Evolutionary conservation across 306 rosid species (phyloP).

Genomic region (Boehmeria nivea): DNA sequence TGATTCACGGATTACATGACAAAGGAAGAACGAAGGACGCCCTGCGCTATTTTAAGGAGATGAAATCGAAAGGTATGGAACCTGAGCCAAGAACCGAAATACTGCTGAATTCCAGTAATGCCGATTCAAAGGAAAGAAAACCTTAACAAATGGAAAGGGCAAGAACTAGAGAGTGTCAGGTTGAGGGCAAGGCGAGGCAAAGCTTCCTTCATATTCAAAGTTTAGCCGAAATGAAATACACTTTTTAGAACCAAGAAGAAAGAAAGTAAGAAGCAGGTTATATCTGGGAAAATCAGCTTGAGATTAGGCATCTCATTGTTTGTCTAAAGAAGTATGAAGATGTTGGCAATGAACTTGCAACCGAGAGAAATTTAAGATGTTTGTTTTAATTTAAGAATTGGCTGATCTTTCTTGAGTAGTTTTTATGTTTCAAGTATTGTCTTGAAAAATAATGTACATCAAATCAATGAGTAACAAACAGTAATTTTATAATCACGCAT

Average conservation of each 20-base stretch:
- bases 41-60: conserved; percentile 47
- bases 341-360: too few species aligned
- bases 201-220: background rate
- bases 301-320: background rate
- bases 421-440: too few species aligned
- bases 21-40: conserved; percentile 53
- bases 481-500: too few species aligned
- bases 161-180: too few species aligned
- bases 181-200: background rate
- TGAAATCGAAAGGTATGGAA: conserved; percentile 61
- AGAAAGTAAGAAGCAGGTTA: background rate
- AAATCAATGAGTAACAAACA: too few species aligned
- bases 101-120: conserved; percentile 32
- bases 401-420: too few species aligned
- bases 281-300: too few species aligned
- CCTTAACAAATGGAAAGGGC: background rate
- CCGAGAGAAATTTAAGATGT: too few species aligned
- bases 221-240: background rate
- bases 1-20: conserved; percentile 61
- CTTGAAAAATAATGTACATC: too few species aligned
- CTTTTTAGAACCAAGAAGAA: background rate
- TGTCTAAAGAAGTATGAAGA: too few species aligned
- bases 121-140: conserved; percentile 22
- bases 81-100: conserved; percentile 54
- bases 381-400: too few species aligned